phyloP scores from a whole-genome alignment of 805 yeast genomes.

The Myxozyma vanderwaltii region DNA sequence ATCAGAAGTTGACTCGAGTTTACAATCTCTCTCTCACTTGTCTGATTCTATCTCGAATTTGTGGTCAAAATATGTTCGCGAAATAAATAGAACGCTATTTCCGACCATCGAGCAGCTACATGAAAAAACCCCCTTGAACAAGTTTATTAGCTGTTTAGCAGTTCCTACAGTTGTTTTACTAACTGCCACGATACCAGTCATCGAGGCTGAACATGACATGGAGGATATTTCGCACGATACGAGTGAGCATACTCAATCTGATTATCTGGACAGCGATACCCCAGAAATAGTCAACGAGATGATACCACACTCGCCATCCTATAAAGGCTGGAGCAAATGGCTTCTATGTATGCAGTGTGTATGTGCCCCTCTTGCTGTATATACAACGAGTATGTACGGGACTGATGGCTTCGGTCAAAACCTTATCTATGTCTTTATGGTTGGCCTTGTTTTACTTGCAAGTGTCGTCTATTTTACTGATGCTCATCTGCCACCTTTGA shows the following conservation, averaged over 20 bases:
- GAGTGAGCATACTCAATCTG: conserved; percentile 5
- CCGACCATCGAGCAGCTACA: conserved; percentile 39
- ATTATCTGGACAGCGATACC: not conserved
- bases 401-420: not conserved
- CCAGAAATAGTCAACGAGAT: not conserved
- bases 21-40: not conserved
- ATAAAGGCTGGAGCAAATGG: conserved; percentile 34
- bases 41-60: not conserved
- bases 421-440: conserved; percentile 9
- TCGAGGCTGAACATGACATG: conserved; percentile 30
- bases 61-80: not conserved
- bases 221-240: not conserved
- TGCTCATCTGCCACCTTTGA: conserved; percentile 10
- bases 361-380: conserved; percentile 41
- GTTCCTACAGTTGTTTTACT: conserved; percentile 42
- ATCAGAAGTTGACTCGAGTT: conserved; percentile 10
- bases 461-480: conserved; percentile 20
- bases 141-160: conserved; percentile 38
- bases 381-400: conserved; percentile 26
- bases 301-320: conserved; percentile 31
- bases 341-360: conserved; percentile 42
- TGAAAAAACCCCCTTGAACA: conserved; percentile 36
- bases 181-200: conserved; percentile 42
- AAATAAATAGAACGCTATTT: conserved; percentile 32
- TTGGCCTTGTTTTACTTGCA: conserved; percentile 3